Evolutionary conservation across 176 grass and related monocot species (phyloP).

Genomic region (Cenchrus fungigraminus): DNA sequence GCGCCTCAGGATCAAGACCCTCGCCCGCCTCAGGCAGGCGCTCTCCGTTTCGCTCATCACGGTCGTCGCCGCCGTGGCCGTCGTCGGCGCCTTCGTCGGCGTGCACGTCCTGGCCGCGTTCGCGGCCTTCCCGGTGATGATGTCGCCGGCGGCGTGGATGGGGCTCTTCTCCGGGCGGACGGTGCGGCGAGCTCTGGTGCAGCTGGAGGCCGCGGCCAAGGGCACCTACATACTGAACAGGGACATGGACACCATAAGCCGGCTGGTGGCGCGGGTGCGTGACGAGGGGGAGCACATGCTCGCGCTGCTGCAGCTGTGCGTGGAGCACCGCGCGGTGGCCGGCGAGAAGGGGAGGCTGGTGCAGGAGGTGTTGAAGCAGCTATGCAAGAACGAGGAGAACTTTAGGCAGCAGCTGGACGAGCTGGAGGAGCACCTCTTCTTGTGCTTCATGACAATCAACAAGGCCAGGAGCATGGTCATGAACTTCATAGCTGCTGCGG

Average conservation of each 20-base stretch:
- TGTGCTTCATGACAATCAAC: constrained; percentile 97
- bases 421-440: constrained; percentile 93
- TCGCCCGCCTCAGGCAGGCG: constrained; percentile 57
- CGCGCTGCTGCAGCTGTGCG: constrained; percentile 74
- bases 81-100: constrained; percentile 69
- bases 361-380: constrained; percentile 80
- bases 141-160: constrained; percentile 32
- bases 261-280: constrained; percentile 73
- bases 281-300: constrained; percentile 88
- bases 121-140: constrained; percentile 47
- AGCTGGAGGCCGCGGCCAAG: constrained; percentile 85
- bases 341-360: constrained; percentile 66
- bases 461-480: constrained; percentile 86
- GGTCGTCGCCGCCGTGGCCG: constrained; percentile 41
- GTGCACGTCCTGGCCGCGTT: constrained; percentile 68
- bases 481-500: constrained; percentile 56
- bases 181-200: constrained; percentile 44
- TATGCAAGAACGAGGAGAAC: constrained; percentile 73
- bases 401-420: constrained; percentile 93
- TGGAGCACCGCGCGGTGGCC: constrained; percentile 35
- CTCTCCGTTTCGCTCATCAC: constrained; percentile 56
- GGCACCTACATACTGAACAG: constrained; percentile 88
- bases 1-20: constrained; percentile 53
- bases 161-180: constrained; percentile 46
- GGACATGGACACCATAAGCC: constrained; percentile 90